Conservation (phyloP, 176 grass and related monocot species). For the Dendrocalamus sinicus region DNA sequence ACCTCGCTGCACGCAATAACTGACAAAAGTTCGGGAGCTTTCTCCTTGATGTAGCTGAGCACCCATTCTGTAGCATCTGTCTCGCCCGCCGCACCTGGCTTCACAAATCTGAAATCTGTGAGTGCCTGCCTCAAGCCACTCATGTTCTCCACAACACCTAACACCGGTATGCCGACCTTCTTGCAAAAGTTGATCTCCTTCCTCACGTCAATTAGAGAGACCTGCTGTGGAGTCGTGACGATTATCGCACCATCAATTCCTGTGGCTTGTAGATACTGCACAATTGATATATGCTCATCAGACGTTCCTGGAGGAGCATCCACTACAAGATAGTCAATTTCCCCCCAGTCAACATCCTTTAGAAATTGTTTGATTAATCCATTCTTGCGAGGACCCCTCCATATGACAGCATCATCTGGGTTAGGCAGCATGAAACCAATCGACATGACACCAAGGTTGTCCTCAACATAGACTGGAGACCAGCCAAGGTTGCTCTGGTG, state of each 20-base stretch:
- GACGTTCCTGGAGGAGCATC: constrained; percentile 75
- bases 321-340: constrained; percentile 76
- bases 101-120: constrained; percentile 65
- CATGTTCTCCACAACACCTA: constrained; percentile 82
- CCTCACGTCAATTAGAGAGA: constrained; percentile 62
- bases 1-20: constrained; percentile 73
- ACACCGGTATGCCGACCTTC: constrained; percentile 67
- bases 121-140: constrained; percentile 69
- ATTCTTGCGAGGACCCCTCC: constrained; percentile 81
- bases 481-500: constrained; percentile 77
- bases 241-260: constrained; percentile 69
- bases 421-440: constrained; percentile 77
- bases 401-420: constrained; percentile 72
- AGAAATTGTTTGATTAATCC: constrained; percentile 81
- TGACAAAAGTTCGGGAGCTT: constrained; percentile 70
- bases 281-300: constrained; percentile 68
- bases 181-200: constrained; percentile 84
- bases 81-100: constrained; percentile 49
- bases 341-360: constrained; percentile 89
- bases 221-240: constrained; percentile 64
- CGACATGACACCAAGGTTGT: constrained; percentile 83
- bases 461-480: constrained; percentile 71
- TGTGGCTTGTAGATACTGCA: constrained; percentile 59
- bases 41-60: constrained; percentile 56
- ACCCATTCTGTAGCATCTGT: constrained; percentile 58